phyloP scores from a whole-genome alignment of 495 filamentous ascomycete species.

The Talaromyces stipitatus region DNA sequence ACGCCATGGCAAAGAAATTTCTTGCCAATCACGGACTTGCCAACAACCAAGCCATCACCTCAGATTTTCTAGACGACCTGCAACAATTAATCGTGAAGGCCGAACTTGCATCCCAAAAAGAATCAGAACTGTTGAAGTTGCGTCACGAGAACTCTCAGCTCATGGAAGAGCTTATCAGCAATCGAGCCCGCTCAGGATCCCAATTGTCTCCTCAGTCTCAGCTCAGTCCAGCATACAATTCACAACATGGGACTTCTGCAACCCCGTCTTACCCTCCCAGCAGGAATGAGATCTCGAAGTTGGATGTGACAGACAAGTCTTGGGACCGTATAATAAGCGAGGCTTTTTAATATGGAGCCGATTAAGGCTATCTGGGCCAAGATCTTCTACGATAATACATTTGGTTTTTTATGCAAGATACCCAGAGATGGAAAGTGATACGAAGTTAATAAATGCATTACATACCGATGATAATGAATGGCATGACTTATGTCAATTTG shows the following conservation, averaged over 20 bases:
- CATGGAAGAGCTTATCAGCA: background rate
- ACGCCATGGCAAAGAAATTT: background rate
- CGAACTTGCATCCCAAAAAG: background rate
- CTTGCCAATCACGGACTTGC: background rate
- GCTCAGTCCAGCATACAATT: background rate
- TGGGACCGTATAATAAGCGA: constrained; percentile 3
- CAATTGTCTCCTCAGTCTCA: background rate
- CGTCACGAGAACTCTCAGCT: background rate
- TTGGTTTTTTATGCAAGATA: background rate
- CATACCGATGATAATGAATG: too few relatives aligned
- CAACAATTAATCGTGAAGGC: background rate
- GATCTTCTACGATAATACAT: background rate
- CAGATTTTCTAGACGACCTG: constrained; percentile 9
- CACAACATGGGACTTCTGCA: background rate
- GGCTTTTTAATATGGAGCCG: background rate
- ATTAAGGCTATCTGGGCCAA: too few relatives aligned
- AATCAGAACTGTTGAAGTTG: background rate
- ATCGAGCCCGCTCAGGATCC: background rate
- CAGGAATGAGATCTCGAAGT: background rate
- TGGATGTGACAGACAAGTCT: background rate
- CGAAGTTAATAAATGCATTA: background rate
- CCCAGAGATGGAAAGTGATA: background rate
- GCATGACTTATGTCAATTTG: too few relatives aligned
- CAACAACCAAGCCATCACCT: constrained; percentile 6
- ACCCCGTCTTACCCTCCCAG: background rate